Evolutionary conservation across 495 filamentous ascomycete genomes (phyloP), one percentile per base, ranked within the genome.

Genomic region (Penicillium coprophilum): DNA sequence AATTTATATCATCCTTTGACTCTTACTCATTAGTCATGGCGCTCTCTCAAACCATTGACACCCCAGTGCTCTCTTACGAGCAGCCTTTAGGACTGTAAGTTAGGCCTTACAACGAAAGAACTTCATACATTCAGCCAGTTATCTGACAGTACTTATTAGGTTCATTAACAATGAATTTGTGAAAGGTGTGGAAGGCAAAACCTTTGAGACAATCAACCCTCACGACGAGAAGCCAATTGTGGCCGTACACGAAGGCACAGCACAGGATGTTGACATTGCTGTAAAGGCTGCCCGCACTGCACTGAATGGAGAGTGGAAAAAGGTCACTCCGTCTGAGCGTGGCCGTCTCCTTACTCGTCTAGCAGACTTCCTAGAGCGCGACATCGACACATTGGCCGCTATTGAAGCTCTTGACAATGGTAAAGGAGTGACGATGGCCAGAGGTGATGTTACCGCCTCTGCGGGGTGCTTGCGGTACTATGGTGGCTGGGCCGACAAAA

Each of bases 91-190:
- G 50, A 44, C 40, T 53, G 50, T 45, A 53, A 34, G 50, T 45
- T 17, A 1, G 6, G 13, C 10, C 15, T 8, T 12, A 11, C 20
- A 34, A 17, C 0, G 7, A 12, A 9, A 23, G 2, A 21, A 5
- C 13, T 32, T n/a, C 1, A 15, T 38, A 2, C 20, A 4, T n/a
- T 15, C n/a, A 6, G 23, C 23, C 10, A 43, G 23, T 15, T 4
- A 46, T n/a, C 47, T 50, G n/a, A 50, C 48, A 17, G 20, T 17
- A 38, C 7, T 20, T 9, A n/a, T 10, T 10, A 53, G 50, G 10
- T 95, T 91, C 77, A 95, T 95, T 81, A 92, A 95, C 82, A 90
- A 90, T 69, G 89, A 94, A 71, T 95, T 83, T 67, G 85, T 92
- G 56, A 85, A 87, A 71, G 82, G 82, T 63, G 82, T 86, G 34